These are phyloP conservation scores for Chalaropsis thielavioides DNA, from an alignment of 2,329 filamentous ascomycete species.

Conservation along the genomic window DNA sequence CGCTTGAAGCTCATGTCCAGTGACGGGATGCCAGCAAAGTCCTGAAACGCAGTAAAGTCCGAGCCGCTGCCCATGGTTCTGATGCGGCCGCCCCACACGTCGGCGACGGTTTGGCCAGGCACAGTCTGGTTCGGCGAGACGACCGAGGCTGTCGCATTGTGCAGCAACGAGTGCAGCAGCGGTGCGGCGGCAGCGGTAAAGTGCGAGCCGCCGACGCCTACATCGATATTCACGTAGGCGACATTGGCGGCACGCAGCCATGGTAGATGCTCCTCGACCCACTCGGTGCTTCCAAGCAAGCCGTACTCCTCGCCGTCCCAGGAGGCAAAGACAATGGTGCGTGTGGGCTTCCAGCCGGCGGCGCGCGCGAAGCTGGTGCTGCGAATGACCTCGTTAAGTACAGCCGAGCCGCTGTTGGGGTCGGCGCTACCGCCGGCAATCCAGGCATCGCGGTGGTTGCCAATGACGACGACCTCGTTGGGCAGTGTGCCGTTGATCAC, in stretches of 20 bases:
- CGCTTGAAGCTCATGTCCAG: slow-evolving; percentile 47
- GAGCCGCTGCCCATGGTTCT: slow-evolving; percentile 56
- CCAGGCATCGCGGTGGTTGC: slow-evolving; percentile 90
- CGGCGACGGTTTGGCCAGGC: slow-evolving; percentile 51
- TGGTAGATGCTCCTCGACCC: slow-evolving; percentile 78
- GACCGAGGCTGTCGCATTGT: slow-evolving; percentile 49
- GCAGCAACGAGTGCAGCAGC: slow-evolving; percentile 57
- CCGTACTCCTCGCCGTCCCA: slow-evolving; percentile 81
- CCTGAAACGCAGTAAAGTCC: slow-evolving; percentile 62
- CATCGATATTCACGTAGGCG: slow-evolving; percentile 77
- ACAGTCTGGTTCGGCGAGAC: slow-evolving; percentile 66
- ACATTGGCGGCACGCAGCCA: slow-evolving; percentile 63
- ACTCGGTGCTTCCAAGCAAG: slow-evolving; percentile 74
- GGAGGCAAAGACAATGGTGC: slow-evolving; percentile 80
- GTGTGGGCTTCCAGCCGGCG: slow-evolving; percentile 45
- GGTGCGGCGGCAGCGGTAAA: slow-evolving; percentile 57
- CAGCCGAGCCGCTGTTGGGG: slow-evolving; percentile 68
- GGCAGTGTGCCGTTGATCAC: slow-evolving; percentile 75
- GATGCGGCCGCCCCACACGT: slow-evolving; percentile 50
- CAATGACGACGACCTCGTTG: slow-evolving; percentile 75
- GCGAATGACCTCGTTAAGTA: slow-evolving; percentile 63
- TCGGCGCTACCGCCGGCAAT: slow-evolving; percentile 72
- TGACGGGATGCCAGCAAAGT: slow-evolving; percentile 52
- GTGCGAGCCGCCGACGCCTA: slow-evolving; percentile 50
- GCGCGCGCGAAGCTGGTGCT: slow-evolving; percentile 58